Base-by-base conservation (phyloP, 768 basidiomycete species). In the Boletellus sp. region DNA sequence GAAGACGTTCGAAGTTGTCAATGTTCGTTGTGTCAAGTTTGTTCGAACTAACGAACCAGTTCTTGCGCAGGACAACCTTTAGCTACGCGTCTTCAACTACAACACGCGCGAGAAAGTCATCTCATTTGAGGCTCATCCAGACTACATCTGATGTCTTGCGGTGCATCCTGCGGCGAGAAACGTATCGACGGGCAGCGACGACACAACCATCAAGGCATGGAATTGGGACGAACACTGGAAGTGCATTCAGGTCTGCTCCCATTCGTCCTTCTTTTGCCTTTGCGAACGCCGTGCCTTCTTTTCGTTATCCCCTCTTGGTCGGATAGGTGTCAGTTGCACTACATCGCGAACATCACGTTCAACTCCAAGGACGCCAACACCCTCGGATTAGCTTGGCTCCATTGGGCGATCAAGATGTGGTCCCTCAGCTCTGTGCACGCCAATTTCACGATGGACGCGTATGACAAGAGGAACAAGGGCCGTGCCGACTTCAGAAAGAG, bases 221-320 rank as follows among this genome's bases (percentile, higher is more conserved):
- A 93, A 99, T 67, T 98, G 96, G 96, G 96, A 99, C 56, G 94
- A 98, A 74, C 85, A 86, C 47, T 98, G 96, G 96, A 88, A 94
- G 68, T 92, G 91, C 66, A 86, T 93, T 39, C 94, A 97, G 80
- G 93, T 91, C 54, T 52, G 80, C 68, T 34, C 13, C 4, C 8
- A 11, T 22, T 42, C 33, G n/a, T 39, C 49, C 32, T 31, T 19
- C 31, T 19, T 1, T 52, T n/a, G n/a, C n/a, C n/a, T 11, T 26
- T 34, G 40, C 23, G 48, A 36, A 42, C 39, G 24, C 6, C 22
- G 17, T 34, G 8, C 9, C 8, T 8, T 24, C 40, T 23, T 24
- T 26, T 43, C n/a, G n/a, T n/a, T n/a, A n/a, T n/a, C n/a, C n/a
- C n/a, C 32, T 17, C 2, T 32, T 38, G 41, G 22, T 3, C 49